phyloP scores from a whole-genome alignment of 2,329 filamentous ascomycete genomes.

The Penicillium sclerotigenum region DNA sequence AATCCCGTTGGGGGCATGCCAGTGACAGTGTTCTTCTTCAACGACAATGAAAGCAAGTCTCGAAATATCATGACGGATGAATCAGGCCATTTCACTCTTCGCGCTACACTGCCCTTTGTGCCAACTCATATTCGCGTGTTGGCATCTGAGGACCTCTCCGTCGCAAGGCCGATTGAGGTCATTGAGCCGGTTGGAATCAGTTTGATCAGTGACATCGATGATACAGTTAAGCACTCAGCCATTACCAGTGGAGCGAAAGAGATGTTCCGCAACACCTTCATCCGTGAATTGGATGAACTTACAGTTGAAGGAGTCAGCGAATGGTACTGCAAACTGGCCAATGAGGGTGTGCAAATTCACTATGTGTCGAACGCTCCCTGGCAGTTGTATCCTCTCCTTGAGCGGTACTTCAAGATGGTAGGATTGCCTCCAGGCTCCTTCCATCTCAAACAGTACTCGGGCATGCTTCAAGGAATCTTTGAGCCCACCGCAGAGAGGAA shows the following conservation, averaged over 20 bases:
- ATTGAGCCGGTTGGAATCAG: conserved; percentile 79
- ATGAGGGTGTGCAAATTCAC: conserved; percentile 82
- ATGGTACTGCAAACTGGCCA: conserved; percentile 77
- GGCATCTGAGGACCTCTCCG: conserved; percentile 79
- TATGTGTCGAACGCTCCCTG: conserved; percentile 99
- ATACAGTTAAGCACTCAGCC: conserved; percentile 94
- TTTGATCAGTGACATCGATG: conserved; percentile 94
- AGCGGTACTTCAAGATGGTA: conserved; percentile 76
- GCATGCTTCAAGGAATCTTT: conserved; percentile 97
- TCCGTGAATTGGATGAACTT: conserved; percentile 76
- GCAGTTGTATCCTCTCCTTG: conserved; percentile 90
- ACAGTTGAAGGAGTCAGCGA: conserved; percentile 82
- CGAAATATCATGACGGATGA: conserved; percentile 82
- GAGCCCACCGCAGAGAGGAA: conserved; percentile 96
- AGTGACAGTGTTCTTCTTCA: conserved; percentile 94
- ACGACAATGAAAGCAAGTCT: conserved; percentile 76
- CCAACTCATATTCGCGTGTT: conserved; percentile 86
- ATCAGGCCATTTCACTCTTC: conserved; percentile 78
- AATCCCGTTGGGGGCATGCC: conserved; percentile 73
- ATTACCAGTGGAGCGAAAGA: conserved; percentile 84
- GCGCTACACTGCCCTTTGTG: conserved; percentile 80
- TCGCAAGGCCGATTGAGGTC: conserved; percentile 71
- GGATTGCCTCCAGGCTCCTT: conserved; percentile 84
- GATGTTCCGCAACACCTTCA: conserved; percentile 94
- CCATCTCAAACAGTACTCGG: conserved; percentile 92